Conservation (phyloP, 768 basidiomycete species). For the Suillus brevipes region DNA sequence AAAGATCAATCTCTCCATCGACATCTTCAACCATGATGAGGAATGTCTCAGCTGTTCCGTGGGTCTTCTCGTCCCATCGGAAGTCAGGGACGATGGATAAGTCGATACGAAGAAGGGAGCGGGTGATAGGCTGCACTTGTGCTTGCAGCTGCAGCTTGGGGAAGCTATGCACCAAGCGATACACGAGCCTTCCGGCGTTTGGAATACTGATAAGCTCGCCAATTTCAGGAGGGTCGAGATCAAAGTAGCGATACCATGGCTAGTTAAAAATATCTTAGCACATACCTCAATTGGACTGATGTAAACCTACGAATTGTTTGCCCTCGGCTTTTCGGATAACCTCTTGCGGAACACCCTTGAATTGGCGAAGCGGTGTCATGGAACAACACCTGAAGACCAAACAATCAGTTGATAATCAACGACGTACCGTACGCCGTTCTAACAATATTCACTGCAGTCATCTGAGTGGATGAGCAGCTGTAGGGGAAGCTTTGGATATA, state of each 20-base stretch:
- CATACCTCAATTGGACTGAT: background rate
- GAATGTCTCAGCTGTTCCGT: slow-evolving; percentile 87
- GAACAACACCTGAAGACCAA: slow-evolving; percentile 78
- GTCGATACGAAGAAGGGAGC: slow-evolving; percentile 89
- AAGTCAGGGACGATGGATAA: slow-evolving; percentile 97
- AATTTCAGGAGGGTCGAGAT: slow-evolving; percentile 86
- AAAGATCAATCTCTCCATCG: slow-evolving; percentile 94
- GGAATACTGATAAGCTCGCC: slow-evolving; percentile 94
- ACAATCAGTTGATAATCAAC: slow-evolving; percentile 3
- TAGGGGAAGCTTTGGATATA: too few relatives aligned
- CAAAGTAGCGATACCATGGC: slow-evolving; percentile 98
- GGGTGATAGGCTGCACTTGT: slow-evolving; percentile 95
- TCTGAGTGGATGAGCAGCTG: too few relatives aligned
- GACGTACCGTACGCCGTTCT: too few relatives aligned
- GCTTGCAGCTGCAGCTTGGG: slow-evolving; percentile 95
- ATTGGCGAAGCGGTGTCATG: slow-evolving; percentile 96
- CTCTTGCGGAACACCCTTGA: slow-evolving; percentile 85
- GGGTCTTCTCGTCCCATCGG: slow-evolving; percentile 95
- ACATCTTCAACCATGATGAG: slow-evolving; percentile 95
- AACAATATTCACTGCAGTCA: too few relatives aligned
- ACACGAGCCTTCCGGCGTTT: slow-evolving; percentile 89
- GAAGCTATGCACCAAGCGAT: slow-evolving; percentile 93
- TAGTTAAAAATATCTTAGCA: slow-evolving; percentile 26
- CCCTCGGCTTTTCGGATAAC: slow-evolving; percentile 90
- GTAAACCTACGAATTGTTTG: slow-evolving; percentile 87